Base-by-base conservation (phyloP, 805 yeast species). In the Saturnispora ahearnii region DNA sequence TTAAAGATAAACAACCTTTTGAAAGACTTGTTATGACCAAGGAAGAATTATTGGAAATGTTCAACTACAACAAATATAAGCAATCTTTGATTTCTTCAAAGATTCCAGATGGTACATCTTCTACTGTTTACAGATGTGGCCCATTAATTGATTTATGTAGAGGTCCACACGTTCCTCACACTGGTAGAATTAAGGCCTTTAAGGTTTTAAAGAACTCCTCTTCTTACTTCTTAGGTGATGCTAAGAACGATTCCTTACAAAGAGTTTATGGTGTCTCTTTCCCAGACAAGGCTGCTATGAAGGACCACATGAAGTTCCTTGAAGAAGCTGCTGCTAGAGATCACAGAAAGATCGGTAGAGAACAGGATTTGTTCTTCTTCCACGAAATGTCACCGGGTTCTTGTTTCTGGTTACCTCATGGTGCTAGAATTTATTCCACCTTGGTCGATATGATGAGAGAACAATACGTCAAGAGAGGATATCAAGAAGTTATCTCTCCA, bases 321-420 rank as follows among this genome's bases (percentile, higher is more conserved):
- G 93, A 87, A 63, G 99, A 93, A 72, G 99, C 99, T 41, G 87
- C 95, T 51, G 79, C 82, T 67, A 87, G 99, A 74, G 95, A 87
- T 67, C 99, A 93, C 71, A 81, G 99, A 72, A 90, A 83, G 71
- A 84, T 93, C 58, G 99, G 99, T 68, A 84, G 73, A 62, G 98
- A 93, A 62, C 99, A 93, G 73, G 98, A 93, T 65, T 77, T 93
- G 63, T 93, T 90, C 73, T 80, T 84, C 71, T 93, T 93, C 79
- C 81, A 93, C 69, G 99, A 93, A 70, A 72, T 91, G 84, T 87
- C 96, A 18, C 99, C 99, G 49, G 99, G 99, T 57, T 82, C 95
- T 38, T 90, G 96, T 53, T 93, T 93, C 81, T 93, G 98, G 98
- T 78, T 93, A 62, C 99, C 99, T 46, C 99, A 91, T 64, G 99